Base-by-base conservation (phyloP, 345 rosid genomes). In the Erucastrum elatum region DNA sequence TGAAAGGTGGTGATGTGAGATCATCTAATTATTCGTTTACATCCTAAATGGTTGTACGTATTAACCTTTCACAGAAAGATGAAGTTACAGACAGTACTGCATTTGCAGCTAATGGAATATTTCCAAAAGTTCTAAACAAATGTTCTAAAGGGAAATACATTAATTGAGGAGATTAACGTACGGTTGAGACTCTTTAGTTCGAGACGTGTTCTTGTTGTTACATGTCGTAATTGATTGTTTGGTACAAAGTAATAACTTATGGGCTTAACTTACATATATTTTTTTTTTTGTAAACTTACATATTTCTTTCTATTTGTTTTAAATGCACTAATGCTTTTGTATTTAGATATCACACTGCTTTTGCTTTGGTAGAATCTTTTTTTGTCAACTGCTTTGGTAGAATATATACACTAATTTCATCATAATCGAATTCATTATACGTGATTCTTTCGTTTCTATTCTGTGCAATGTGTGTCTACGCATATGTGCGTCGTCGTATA, bases 1-100 rank as follows among this genome's bases (percentile, higher is more conserved):
- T n/a, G 59, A 35, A 71, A 71, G 53, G 64, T 71, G 4, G 55
- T 35, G 64, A 71, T 58, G 34, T 58, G 75, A 35, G 29, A 70
- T 53, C 74, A 46, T 56, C 33, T 70, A 27, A 56, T 33, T 29
- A 4, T 46, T 46, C 71, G 8, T 27, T 30, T 44, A 7, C 49
- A 5, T 62, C 2, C 7, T 39, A 34, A 29, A 49, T 29, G 37
- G 27, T 68, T 29, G n/a, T 6, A 17, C 49, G 25, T 60, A 60
- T 7, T 8, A 26, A 37, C 16, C 35, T 25, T 55, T 16, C 21
- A 70, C 21, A 34, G 64, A 17, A 34, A 34, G 31, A 70, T 53
- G 29, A 25, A 21, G 53, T 69, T 30, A 10, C 62, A 53, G 12
- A 10, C 62, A 53, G 12, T 15, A 9, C 35, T 53, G 64, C 64